phyloP scores from a whole-genome alignment of 2,329 filamentous ascomycete species.

The Aspergillus puulaauensis region DNA sequence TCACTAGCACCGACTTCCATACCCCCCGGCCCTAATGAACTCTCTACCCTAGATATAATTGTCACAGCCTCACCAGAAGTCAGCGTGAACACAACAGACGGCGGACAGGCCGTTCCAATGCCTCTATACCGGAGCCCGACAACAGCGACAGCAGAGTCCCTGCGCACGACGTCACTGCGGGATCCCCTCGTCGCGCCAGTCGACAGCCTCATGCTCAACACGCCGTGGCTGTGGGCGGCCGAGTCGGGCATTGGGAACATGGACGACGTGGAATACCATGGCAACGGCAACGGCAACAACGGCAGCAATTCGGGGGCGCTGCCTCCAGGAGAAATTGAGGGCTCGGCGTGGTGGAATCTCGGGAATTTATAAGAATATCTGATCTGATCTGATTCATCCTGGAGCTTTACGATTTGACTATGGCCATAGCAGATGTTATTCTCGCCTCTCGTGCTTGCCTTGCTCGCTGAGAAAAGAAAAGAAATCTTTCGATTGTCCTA shows the following conservation, averaged over 20 bases:
- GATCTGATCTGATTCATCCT: neutral
- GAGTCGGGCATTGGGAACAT: constrained; percentile 31
- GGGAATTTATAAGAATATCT: constrained; percentile 25
- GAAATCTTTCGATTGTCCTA: too few species aligned
- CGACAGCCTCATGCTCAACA: constrained; percentile 37
- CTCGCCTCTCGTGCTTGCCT: too few species aligned
- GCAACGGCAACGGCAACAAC: neutral
- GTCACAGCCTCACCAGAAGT: constrained; percentile 54
- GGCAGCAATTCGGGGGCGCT: too few species aligned
- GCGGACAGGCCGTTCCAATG: constrained; percentile 51
- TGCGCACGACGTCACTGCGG: constrained; percentile 3
- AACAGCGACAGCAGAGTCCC: constrained; percentile 1
- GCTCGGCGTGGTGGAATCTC: constrained; percentile 38
- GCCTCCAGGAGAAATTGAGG: constrained; percentile 27
- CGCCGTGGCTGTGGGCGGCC: constrained; percentile 34
- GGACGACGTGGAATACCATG: constrained; percentile 29
- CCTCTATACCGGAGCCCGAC: constrained; percentile 19
- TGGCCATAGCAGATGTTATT: too few species aligned
- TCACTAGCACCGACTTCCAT: constrained; percentile 38
- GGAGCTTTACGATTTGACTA: too few species aligned
- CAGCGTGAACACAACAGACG: constrained; percentile 52
- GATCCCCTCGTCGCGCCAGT: constrained; percentile 32
- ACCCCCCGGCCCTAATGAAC: constrained; percentile 15
- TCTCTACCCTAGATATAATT: constrained; percentile 48
- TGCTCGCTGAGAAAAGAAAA: too few species aligned